Conservation (phyloP, 768 basidiomycete species). For the Boletus fagicola region DNA sequence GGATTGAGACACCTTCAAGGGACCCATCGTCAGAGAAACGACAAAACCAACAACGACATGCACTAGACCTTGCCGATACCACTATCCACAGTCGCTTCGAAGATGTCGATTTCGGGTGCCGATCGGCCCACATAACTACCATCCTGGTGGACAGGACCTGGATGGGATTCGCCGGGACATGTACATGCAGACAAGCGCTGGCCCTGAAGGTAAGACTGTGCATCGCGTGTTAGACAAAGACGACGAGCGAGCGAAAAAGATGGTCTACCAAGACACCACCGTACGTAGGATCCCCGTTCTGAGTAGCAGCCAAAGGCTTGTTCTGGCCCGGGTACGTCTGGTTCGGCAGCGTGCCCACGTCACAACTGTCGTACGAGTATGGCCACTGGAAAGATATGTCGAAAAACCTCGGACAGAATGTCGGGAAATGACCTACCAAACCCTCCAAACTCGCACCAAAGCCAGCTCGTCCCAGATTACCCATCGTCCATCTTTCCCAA, state of each 20-base stretch:
- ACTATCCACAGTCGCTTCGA: slow-evolving; percentile 45
- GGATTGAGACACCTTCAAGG: slow-evolving; percentile 49
- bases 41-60: slow-evolving; percentile 3
- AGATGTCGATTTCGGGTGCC: slow-evolving; percentile 61
- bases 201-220: slow-evolving; percentile 49
- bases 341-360: slow-evolving; percentile 75
- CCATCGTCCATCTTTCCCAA: slow-evolving; percentile 49
- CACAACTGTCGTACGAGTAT: slow-evolving; percentile 59
- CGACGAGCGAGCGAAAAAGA: neutral
- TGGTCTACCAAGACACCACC: slow-evolving; percentile 25
- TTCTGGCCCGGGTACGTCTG: slow-evolving; percentile 54
- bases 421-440: slow-evolving; percentile 44
- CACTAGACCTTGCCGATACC: slow-evolving; percentile 35
- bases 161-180: slow-evolving; percentile 55
- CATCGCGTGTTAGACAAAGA: slow-evolving; percentile 1
- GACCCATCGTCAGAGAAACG: slow-evolving; percentile 9
- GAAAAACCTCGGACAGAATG: slow-evolving; percentile 1
- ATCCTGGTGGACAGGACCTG: slow-evolving; percentile 49
- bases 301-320: slow-evolving; percentile 43
- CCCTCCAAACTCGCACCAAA: slow-evolving; percentile 61
- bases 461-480: slow-evolving; percentile 50
- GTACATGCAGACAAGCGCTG: slow-evolving; percentile 60
- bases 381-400: slow-evolving; percentile 42
- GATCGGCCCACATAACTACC: slow-evolving; percentile 51
- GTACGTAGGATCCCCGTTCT: slow-evolving; percentile 37